A percentile compares a stretch with the other conserved stretches of the same genome.
phyloP scores from a whole-genome alignment of 164 flowering plant species.

The Brasenia schreberi region DNA sequence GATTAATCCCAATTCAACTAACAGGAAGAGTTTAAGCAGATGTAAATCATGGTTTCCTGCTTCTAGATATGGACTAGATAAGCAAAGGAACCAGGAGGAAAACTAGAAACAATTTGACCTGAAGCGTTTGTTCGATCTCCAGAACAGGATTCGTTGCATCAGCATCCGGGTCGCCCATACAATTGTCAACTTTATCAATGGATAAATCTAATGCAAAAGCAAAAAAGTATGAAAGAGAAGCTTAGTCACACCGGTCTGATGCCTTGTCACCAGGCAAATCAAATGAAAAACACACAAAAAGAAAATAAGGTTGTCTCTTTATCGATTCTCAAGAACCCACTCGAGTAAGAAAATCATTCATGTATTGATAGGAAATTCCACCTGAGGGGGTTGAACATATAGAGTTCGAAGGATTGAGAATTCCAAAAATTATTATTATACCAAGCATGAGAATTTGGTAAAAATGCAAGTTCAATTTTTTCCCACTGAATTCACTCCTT shows the following conservation, averaged over 20 bases:
- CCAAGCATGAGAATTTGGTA: too few relatives aligned
- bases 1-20: not conserved
- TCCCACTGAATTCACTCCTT: too few relatives aligned
- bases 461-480: too few relatives aligned
- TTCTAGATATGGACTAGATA: not conserved
- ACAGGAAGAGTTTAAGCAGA: not conserved
- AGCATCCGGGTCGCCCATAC: conserved; percentile 88
- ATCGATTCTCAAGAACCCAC: too few relatives aligned
- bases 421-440: too few relatives aligned
- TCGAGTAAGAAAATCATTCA: too few relatives aligned
- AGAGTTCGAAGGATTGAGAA: too few relatives aligned
- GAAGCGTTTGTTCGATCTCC: conserved; percentile 65
- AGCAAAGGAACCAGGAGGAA: not conserved
- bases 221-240: too few relatives aligned
- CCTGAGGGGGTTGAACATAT: too few relatives aligned
- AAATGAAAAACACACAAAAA: not conserved
- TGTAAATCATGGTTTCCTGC: not conserved
- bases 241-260: too few relatives aligned
- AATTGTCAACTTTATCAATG: conserved; percentile 47
- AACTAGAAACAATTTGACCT: conserved; percentile 24
- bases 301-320: too few relatives aligned
- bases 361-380: too few relatives aligned
- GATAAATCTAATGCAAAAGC: conserved; percentile 33
- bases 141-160: conserved; percentile 65
- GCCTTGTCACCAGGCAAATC: not conserved